Evolutionary conservation across 192 early-diverging fungal genomes (phyloP).

Genomic region (Backusella parvicylindrica): DNA sequence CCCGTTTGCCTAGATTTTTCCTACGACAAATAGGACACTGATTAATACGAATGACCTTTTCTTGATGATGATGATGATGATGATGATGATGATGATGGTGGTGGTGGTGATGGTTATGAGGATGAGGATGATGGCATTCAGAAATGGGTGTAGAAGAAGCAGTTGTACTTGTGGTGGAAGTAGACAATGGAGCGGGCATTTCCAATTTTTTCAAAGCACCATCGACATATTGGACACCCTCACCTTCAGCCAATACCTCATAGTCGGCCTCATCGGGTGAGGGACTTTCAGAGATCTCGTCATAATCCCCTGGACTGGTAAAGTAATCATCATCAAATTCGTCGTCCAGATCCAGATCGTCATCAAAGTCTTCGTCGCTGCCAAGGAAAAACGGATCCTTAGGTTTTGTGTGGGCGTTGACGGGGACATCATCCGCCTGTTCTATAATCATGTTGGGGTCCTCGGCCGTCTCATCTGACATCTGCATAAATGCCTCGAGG

Average conservation of each 20-base stretch:
- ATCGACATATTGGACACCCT: constrained; percentile 19
- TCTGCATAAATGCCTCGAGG: constrained; percentile 49
- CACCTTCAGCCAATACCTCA: constrained; percentile 23
- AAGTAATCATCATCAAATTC: constrained; percentile 4
- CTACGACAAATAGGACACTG: constrained; percentile 71
- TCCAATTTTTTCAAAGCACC: background rate
- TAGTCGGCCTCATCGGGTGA: constrained; percentile 16
- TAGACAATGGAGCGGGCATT: background rate
- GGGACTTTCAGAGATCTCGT: background rate
- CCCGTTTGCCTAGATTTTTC: constrained; percentile 43
- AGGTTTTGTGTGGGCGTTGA: background rate
- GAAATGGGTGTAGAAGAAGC: background rate
- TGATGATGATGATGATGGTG: background rate
- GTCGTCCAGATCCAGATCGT: constrained; percentile 13
- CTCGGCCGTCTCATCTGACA: background rate
- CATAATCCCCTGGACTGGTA: background rate
- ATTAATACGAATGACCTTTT: constrained; percentile 60
- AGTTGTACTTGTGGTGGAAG: background rate
- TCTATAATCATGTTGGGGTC: background rate
- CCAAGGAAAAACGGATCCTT: background rate
- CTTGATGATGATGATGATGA: constrained; percentile 22
- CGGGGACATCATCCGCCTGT: constrained; percentile 6
- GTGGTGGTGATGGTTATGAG: too few species aligned
- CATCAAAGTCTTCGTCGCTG: constrained; percentile 19
- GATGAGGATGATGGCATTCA: background rate